phyloP scores from a whole-genome alignment of 1,284 basidiomycete genomes.

The Flammula alnicola region DNA sequence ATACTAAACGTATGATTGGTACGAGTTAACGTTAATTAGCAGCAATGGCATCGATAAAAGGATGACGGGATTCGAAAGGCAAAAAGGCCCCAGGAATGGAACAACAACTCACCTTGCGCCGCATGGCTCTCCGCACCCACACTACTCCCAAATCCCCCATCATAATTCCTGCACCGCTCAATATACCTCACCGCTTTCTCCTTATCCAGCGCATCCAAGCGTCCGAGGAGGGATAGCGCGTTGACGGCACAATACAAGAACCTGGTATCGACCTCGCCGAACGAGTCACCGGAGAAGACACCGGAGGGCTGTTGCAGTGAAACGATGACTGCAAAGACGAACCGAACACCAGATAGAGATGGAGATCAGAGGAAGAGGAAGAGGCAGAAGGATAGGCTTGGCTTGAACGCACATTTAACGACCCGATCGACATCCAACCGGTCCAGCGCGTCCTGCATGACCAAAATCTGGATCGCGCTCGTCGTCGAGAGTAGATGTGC shows the following conservation, averaged over 20 bases:
- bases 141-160: slow-evolving; percentile 90
- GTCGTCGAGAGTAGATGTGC: slow-evolving; percentile 88
- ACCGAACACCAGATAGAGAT: neutral
- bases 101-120: slow-evolving; percentile 77
- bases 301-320: slow-evolving; percentile 86
- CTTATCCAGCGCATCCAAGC: slow-evolving; percentile 63
- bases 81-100: neutral
- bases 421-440: slow-evolving; percentile 73
- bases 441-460: slow-evolving; percentile 84
- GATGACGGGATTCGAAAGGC: neutral
- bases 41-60: no score
- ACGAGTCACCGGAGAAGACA: slow-evolving; percentile 88
- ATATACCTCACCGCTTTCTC: slow-evolving; percentile 80
- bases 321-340: slow-evolving; percentile 75
- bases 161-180: slow-evolving; percentile 85
- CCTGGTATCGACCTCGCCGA: slow-evolving; percentile 91
- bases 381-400: no score
- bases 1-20: slow-evolving; percentile 71
- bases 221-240: slow-evolving; percentile 82
- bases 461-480: slow-evolving; percentile 91
- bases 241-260: slow-evolving; percentile 90
- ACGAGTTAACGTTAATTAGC: no score
- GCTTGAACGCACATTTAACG: slow-evolving; percentile 69
- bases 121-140: slow-evolving; percentile 93
- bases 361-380: neutral